Evolutionary conservation across 2,329 filamentous ascomycete species (phyloP), one percentile per base, ranked within the genome.

Genomic region (Xylariomycetidae sp.): DNA sequence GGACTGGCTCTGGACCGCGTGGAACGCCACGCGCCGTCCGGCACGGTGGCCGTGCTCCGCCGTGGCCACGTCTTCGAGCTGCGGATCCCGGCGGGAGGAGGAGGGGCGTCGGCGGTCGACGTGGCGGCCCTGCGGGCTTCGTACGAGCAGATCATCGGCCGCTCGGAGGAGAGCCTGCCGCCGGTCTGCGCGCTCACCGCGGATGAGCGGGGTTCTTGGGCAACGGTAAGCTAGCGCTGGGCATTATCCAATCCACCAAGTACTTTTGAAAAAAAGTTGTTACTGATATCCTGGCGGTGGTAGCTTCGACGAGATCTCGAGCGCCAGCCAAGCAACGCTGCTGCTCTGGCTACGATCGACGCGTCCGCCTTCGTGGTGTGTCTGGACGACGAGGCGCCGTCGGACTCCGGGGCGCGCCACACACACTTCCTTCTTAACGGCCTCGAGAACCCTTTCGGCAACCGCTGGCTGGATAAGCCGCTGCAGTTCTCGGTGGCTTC

Each of bases 381-480:
- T 23, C 30, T 47, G n/a, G 42, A 39, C 22, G 42, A 42, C 12
- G 39, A 44, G 20, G 28, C 36, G 8, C 42, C 42, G 1, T 15
- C 5, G 3, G 35, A 13, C 5, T 8, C 42, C 5, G 31, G 36
- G 3, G 35, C 37, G 16, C 36, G 39, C 6, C 25, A 36, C 12
- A 37, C 30, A 7, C 39, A 44, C 14, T 44, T 42, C 25, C 34
- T 40, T 3, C 15, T 39, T 2, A 39, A 42, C 15, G 39, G 39
- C 9, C 19, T 20, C 1, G 8, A 25, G 2, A 33, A 28, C 2
- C 36, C 39, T 8, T 39, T 42, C 8, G 25, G 31, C 10, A 44
- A 44, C 28, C 31, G 42, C 10, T 47, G 42, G 44, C 32, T 44
- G 3, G 44, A 47, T 25, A 44, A 47, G 33, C 14, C 39, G 1